These are phyloP conservation scores for Pichia sp. DNA, from an alignment of 1,139 yeast genomes.

Conservation along the genomic window DNA sequence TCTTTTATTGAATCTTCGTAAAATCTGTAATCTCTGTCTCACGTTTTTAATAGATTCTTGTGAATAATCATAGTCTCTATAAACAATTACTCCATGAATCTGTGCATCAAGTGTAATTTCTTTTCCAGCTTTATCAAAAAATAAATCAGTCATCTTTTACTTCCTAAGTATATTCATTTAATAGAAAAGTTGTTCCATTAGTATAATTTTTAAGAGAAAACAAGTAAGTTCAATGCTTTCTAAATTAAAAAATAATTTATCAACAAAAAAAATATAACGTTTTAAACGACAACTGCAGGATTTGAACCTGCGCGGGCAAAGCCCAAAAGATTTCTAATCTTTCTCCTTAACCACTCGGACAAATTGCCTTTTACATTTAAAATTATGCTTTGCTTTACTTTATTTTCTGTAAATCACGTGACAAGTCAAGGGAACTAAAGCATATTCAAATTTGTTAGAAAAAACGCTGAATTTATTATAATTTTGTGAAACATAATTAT, in stretches of 20 bases:
- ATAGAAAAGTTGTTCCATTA: neutral
- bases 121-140: neutral
- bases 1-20: neutral
- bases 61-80: conserved; percentile 6
- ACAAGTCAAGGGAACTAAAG: too few relatives aligned
- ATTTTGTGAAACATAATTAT: too few relatives aligned
- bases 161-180: neutral
- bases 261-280: neutral
- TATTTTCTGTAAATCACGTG: too few relatives aligned
- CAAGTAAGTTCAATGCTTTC: neutral
- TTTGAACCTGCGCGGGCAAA: conserved; percentile 38
- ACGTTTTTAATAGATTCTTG: neutral
- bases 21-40: conserved; percentile 2
- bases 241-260: neutral
- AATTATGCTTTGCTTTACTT: neutral
- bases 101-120: neutral
- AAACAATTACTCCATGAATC: conserved; percentile 2
- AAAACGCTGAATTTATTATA: too few relatives aligned
- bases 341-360: conserved; percentile 38
- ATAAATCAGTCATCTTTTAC: neutral
- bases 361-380: conserved; percentile 17
- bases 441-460: too few relatives aligned
- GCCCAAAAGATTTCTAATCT: conserved; percentile 38
- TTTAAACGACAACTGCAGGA: conserved; percentile 33
- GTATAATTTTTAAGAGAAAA: neutral